phyloP scores from a whole-genome alignment of 495 filamentous ascomycete species.

The Pyrenula massariospora region DNA sequence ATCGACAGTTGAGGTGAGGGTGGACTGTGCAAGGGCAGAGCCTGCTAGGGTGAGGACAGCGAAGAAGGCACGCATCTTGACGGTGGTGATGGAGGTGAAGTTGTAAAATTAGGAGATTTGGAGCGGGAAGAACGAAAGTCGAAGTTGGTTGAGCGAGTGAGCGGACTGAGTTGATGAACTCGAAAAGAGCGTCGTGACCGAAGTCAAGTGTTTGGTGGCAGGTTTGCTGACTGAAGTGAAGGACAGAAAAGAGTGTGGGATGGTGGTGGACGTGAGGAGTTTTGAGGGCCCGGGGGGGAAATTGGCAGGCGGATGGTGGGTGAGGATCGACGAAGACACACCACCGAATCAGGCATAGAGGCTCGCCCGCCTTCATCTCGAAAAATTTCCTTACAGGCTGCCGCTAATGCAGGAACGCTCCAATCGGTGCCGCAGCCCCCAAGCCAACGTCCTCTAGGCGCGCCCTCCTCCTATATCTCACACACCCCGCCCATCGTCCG shows the following conservation, averaged over 20 bases:
- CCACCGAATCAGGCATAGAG: not conserved
- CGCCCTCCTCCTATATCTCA: not conserved
- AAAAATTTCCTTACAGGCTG: not conserved
- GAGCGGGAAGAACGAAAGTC: conserved; percentile 12
- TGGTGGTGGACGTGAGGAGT: not conserved
- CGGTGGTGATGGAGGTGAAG: conserved; percentile 11
- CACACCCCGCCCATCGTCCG: not conserved
- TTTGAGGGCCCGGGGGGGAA: not conserved
- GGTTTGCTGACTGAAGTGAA: not conserved
- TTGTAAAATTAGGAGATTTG: conserved; percentile 16
- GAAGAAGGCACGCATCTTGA: conserved; percentile 46
- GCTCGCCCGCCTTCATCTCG: not conserved
- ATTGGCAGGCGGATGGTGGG: not conserved
- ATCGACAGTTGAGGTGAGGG: conserved; percentile 41
- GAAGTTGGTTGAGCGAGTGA: conserved; percentile 11
- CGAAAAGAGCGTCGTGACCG: conserved; percentile 44
- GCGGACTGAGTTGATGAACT: conserved; percentile 2
- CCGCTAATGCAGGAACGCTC: not conserved
- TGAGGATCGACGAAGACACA: not conserved
- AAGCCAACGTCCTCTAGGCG: not conserved
- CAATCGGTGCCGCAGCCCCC: not conserved
- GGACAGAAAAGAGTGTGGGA: not conserved
- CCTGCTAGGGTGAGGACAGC: conserved; percentile 33
- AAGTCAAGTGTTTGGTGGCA: conserved; percentile 17
- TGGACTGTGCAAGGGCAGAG: conserved; percentile 29